Evolutionary conservation across 331 rosid genomes (phyloP), one percentile per base, ranked within the genome.

Genomic region (Quercus tomentella): DNA sequence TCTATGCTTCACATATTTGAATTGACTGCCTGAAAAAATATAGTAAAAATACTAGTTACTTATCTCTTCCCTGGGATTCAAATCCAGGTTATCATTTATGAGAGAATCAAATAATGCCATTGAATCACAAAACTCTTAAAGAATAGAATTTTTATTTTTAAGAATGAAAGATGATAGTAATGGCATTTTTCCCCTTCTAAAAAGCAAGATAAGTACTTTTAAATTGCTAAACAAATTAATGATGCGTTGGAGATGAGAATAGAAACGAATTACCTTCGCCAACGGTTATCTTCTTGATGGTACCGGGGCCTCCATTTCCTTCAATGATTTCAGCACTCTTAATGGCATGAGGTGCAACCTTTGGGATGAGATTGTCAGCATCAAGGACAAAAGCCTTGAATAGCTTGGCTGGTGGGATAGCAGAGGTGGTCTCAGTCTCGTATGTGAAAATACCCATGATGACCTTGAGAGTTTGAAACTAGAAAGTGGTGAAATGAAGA

Each of bases 231-330:
- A 56, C 61, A 56, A 56, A n/a, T 56, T 26, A 26, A 26, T 26
- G 62, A 56, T 20, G 49, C 1, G 49, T 41, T 41, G 11, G 49
- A 41, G 49, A 7, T 21, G 4, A 9, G 26, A 5, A 1, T 10
- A 8, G 31, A 23, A 23, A 60, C 66, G 23, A 60, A 56, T 14
- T 1, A 87, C 88, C 88, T 77, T 87, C 85, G 21, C 58, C 28
- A 6, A 21, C 41, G 82, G 75, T 79, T 74, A 91, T 83, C 80
- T 86, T 89, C 79, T 91, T 91, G 77, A 91, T 71, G 75, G 92
- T 86, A 80, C 98, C 98, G 22, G 88, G 84, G 1, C 83, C 98
- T 6, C 98, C 94, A 77, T 76, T 70, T 75, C 98, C 97, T 86
- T 89, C 82, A 3, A 84, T 26, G 67, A 81, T 54, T 35, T 85